Evolutionary conservation across 352 stramenopile genomes (phyloP).

Genomic region (Phytophthora rubi): DNA sequence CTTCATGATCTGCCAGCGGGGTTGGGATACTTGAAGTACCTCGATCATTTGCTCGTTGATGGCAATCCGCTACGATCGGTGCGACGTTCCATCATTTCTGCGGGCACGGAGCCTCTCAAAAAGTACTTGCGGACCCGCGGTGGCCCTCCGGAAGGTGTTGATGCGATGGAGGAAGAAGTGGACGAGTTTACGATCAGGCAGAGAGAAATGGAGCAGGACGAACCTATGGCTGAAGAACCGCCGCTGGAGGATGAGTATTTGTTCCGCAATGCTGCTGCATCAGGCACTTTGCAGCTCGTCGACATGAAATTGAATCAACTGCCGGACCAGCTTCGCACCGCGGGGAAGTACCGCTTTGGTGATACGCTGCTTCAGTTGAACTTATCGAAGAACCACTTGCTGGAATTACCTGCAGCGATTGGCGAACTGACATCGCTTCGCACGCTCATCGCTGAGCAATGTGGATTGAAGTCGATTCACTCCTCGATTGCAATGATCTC

Average conservation of each 20-base stretch:
- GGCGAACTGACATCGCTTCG: slow-evolving; percentile 60
- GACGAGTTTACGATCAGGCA: slow-evolving; percentile 69
- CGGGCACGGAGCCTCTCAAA: slow-evolving; percentile 74
- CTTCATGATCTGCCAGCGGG: slow-evolving; percentile 71
- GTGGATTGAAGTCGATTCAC: slow-evolving; percentile 59
- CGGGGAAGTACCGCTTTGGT: slow-evolving; percentile 58
- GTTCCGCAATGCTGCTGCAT: slow-evolving; percentile 69
- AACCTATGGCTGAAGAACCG: slow-evolving; percentile 32
- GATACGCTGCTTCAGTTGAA: slow-evolving; percentile 69
- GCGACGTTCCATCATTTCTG: slow-evolving; percentile 65
- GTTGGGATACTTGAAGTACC: slow-evolving; percentile 77
- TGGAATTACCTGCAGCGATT: slow-evolving; percentile 49
- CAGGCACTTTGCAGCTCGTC: slow-evolving; percentile 57
- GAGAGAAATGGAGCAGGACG: slow-evolving; percentile 49
- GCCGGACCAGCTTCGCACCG: slow-evolving; percentile 42
- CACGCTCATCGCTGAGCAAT: slow-evolving; percentile 78
- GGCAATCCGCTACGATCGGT: slow-evolving; percentile 82
- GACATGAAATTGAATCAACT: slow-evolving; percentile 62
- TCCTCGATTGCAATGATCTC: slow-evolving; percentile 56
- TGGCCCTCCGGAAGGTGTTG: slow-evolving; percentile 61
- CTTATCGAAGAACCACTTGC: slow-evolving; percentile 75
- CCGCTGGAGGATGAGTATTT: slow-evolving; percentile 60
- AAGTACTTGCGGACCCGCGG: slow-evolving; percentile 86
- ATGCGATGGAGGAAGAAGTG: slow-evolving; percentile 71
- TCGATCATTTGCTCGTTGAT: slow-evolving; percentile 78